A percentile compares a stretch with the other conserved stretches of the same genome.
phyloP scores from a whole-genome alignment of 345 rosid genomes.

The Ceriops decandra region DNA sequence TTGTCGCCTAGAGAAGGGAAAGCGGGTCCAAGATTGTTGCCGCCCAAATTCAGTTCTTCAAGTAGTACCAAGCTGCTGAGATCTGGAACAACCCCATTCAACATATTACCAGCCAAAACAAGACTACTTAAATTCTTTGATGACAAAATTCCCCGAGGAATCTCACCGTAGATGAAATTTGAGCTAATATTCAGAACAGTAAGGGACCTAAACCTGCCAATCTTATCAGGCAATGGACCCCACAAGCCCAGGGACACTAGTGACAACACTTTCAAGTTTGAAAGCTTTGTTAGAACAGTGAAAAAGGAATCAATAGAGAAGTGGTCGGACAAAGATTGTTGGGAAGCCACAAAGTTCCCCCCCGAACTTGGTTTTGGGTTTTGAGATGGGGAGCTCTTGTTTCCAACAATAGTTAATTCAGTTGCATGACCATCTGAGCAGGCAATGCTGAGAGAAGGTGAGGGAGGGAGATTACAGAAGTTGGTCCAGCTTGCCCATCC shows the following conservation, averaged over 20 bases:
- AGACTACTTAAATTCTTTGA: constrained; percentile 52
- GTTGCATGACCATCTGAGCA: constrained; percentile 51
- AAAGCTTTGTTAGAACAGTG: constrained; percentile 60
- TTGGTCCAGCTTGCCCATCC: constrained; percentile 73
- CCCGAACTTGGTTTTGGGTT: constrained; percentile 13
- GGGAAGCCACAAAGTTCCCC: constrained; percentile 25
- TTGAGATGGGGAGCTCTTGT: constrained; percentile 41
- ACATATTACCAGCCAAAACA: constrained; percentile 52
- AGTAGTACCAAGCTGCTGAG: constrained; percentile 42
- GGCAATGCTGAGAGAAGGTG: constrained; percentile 53
- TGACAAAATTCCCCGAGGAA: constrained; percentile 50
- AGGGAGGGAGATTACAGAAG: constrained; percentile 63
- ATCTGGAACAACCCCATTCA: constrained; percentile 64
- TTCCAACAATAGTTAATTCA: constrained; percentile 60
- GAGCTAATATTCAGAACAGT: constrained; percentile 58
- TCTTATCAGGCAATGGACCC: constrained; percentile 65
- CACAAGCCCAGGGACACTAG: constrained; percentile 72
- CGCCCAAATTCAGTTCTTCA: constrained; percentile 52
- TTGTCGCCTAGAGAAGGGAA: constrained; percentile 55
- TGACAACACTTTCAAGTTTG: constrained; percentile 53
- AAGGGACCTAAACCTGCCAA: constrained; percentile 51
- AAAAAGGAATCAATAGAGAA: constrained; percentile 67
- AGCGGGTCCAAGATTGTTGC: constrained; percentile 57
- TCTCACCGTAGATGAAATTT: constrained; percentile 61
- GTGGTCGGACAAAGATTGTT: constrained; percentile 36